phyloP scores from a whole-genome alignment of 2,329 filamentous ascomycete genomes.

The Penicillium sp. region DNA sequence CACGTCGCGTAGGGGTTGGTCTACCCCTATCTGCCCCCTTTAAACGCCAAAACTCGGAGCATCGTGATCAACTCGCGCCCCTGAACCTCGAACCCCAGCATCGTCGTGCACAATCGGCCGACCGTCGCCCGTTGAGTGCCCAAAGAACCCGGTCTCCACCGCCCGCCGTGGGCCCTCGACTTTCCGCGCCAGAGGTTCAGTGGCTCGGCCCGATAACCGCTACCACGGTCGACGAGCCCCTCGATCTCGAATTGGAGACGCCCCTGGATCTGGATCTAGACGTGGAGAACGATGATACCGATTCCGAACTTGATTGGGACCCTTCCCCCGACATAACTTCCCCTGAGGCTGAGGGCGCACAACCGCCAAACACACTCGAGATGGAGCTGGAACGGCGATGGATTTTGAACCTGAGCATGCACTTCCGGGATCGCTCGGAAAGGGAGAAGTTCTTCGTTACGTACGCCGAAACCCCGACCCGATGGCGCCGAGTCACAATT shows the following conservation, averaged over 20 bases:
- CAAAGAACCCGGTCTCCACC: constrained; percentile 48
- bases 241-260: constrained; percentile 15
- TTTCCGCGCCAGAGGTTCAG: constrained; percentile 45
- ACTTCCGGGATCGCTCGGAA: constrained; percentile 89
- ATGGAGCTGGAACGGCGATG: constrained; percentile 83
- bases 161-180: constrained; percentile 38
- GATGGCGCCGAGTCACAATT: constrained; percentile 86
- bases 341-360: constrained; percentile 22
- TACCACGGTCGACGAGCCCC: constrained; percentile 35
- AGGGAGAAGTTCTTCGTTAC: constrained; percentile 98
- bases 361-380: constrained; percentile 53
- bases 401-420: constrained; percentile 98
- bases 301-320: constrained; percentile 29
- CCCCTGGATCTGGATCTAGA: not conserved
- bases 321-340: constrained; percentile 25
- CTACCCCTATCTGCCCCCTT: constrained; percentile 77
- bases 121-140: constrained; percentile 46
- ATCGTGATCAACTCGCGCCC: constrained; percentile 70
- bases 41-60: constrained; percentile 79
- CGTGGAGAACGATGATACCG: constrained; percentile 26
- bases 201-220: constrained; percentile 34
- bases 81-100: constrained; percentile 55
- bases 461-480: constrained; percentile 75
- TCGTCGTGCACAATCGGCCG: constrained; percentile 67
- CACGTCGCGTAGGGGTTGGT: constrained; percentile 67